Evolutionary conservation across 2,329 filamentous ascomycete genomes (phyloP).

Genomic region (Huntiella abstrusa): DNA sequence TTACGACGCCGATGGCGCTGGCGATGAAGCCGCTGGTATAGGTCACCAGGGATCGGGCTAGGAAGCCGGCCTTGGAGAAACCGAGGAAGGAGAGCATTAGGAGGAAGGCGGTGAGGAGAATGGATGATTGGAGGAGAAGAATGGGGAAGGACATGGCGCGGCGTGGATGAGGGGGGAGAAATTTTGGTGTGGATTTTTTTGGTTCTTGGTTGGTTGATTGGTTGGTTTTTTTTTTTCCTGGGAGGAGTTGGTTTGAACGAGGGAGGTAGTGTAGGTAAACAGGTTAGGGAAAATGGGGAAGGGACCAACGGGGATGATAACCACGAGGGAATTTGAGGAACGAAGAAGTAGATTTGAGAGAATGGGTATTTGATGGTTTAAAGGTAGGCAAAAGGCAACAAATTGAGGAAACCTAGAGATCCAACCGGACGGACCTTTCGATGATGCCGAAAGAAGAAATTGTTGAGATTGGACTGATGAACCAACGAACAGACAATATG

Average conservation of each 20-base stretch:
- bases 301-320: not conserved
- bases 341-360: too few relatives aligned
- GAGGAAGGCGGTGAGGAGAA: slow-evolving; percentile 26
- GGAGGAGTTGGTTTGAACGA: not conserved
- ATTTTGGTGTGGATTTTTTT: not conserved
- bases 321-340: too few relatives aligned
- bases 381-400: not conserved
- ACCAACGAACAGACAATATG: not conserved
- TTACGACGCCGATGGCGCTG: slow-evolving; percentile 57
- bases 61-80: slow-evolving; percentile 43
- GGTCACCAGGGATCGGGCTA: slow-evolving; percentile 46
- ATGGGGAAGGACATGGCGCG: not conserved
- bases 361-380: not conserved
- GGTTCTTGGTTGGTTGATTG: not conserved
- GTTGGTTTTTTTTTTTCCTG: not conserved
- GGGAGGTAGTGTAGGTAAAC: not conserved
- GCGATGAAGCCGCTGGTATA: slow-evolving; percentile 42
- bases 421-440: not conserved
- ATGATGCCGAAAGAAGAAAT: not conserved
- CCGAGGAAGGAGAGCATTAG: slow-evolving; percentile 40
- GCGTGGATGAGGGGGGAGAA: slow-evolving; percentile 3
- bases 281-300: not conserved
- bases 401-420: not conserved
- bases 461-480: not conserved
- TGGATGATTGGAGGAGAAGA: not conserved